Evolutionary conservation across 1,284 basidiomycete genomes (phyloP), one percentile per base, ranked within the genome.

Genomic region (Austroboletus olivaceoglutinosus): DNA sequence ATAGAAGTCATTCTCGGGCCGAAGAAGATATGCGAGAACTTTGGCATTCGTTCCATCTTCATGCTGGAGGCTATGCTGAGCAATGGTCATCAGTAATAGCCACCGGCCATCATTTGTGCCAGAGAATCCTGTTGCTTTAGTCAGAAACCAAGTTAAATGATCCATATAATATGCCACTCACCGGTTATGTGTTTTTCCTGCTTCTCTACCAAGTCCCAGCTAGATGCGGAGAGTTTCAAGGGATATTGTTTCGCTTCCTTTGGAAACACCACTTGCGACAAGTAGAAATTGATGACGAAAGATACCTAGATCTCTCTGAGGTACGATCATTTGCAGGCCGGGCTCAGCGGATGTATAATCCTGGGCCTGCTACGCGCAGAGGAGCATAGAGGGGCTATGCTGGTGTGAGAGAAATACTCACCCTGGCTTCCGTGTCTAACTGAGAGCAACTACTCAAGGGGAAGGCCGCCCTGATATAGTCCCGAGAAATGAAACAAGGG

Each of bases 161-260:
- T n/a, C n/a, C n/a, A n/a, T n/a, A n/a, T n/a, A n/a, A n/a, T n/a
- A 29, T 10, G 13, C 10, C 5, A 25, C 50, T 43, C 13, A 58
- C 58, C 58, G 0, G 58, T 59, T 15, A 54, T 2, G 0, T 39
- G 2, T 13, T 21, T 43, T 2, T 45, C 44, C 2, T 40, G 45
- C 7, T 45, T 50, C 47, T 73, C 72, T 0, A 74, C 76, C 30
- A 82, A 60, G 62, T 82, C 80, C 80, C 80, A 82, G 0, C 72
- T 70, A 2, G 75, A 78, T 7, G 77, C 74, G 0, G 72, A 52
- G 2, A 82, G 57, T 52, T 78, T 81, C 10, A 60, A 52, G 0
- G 68, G 68, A 50, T 80, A 81, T 27, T 76, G 71, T 50, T 76
- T 75, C 0, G 75, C 77, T 38, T 55, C 52, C 6, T 21, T 58